Base-by-base conservation (phyloP, 345 rosid species). In the Syzygium aqueum region DNA sequence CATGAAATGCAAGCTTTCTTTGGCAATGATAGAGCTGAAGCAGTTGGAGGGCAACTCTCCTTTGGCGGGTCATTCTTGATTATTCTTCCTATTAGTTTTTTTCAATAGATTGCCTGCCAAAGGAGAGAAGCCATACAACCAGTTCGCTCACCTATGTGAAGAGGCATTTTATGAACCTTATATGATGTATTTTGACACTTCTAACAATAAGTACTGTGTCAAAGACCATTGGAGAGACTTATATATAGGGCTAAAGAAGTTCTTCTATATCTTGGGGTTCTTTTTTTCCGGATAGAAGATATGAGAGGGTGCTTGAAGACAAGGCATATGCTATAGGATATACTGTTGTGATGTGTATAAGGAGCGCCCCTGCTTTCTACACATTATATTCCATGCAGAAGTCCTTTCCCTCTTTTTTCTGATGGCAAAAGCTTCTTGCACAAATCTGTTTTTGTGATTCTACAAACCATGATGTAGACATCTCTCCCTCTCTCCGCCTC, bases 31-130 rank as follows among this genome's bases (percentile, higher is more conserved):
- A 90, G 94, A 95, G 94, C 91, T 73, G 92, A 92, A 91, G 87
- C 88, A 93, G 98, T 94, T 87, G 63, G 83, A 93, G 98, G 97
- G 98, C 97, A 96, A 96, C 98, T 95, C 98, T 96, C 96, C 98
- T 95, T 96, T 95, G 97, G 98, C 96, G 63, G 91, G 89, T 89
- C 89, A 73, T 73, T 73, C 80, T 73, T 19, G 49, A 87, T 84
- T 9, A 21, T 3, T 50, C 86, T 73, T 73, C 49, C 80, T 9
- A 9, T 33, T 73, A 73, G 80, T 73, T 8, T 73, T 33, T 37
- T 59, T 33, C 80, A 19, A 65, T 63, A 13, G 53, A 53, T 77
- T 57, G 86, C 89, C 93, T 95, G 97, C 97, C 98, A 93, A 90
- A 59, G 92, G 94, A 92, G 93, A 92, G 95, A 86, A 87, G 92